Evolutionary conservation across 441 rosid genomes (phyloP).

Genomic region (Metrosideros polymorpha): DNA sequence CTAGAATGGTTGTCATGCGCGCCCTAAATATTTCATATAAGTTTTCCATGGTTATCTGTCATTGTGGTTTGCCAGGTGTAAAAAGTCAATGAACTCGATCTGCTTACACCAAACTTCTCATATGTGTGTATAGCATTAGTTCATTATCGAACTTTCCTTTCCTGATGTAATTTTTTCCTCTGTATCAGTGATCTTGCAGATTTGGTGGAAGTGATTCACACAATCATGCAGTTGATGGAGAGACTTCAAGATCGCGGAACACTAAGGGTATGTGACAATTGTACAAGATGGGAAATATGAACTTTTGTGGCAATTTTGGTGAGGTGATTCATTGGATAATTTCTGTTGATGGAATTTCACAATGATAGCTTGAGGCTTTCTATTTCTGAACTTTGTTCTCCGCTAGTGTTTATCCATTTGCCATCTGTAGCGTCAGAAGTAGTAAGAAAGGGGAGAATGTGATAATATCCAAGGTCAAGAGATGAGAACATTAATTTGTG

Average conservation of each 20-base stretch:
- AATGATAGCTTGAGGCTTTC: not conserved
- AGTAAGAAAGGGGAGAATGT: not conserved
- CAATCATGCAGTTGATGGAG: constrained; percentile 72
- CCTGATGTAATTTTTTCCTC: constrained; percentile 12
- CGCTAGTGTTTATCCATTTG: not conserved
- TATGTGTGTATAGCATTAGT: not conserved
- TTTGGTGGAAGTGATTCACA: constrained; percentile 70
- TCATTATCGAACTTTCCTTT: not conserved
- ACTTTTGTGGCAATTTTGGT: not conserved
- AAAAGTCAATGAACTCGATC: not conserved
- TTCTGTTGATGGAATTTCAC: not conserved
- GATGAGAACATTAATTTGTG: not conserved
- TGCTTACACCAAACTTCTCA: not conserved
- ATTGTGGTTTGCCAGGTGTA: not conserved
- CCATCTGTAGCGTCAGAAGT: not conserved
- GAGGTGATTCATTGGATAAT: not conserved
- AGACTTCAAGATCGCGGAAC: constrained; percentile 89
- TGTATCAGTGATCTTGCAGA: constrained; percentile 91
- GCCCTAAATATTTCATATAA: no score
- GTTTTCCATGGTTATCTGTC: not conserved
- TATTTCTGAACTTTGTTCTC: not conserved
- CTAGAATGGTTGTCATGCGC: no score
- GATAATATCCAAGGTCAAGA: not conserved
- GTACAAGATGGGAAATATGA: not conserved
- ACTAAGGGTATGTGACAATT: constrained; percentile 59